Evolutionary conservation across 2,329 filamentous ascomycete genomes (phyloP), one percentile per base, ranked within the genome.

Genomic region (Amphichorda felina): DNA sequence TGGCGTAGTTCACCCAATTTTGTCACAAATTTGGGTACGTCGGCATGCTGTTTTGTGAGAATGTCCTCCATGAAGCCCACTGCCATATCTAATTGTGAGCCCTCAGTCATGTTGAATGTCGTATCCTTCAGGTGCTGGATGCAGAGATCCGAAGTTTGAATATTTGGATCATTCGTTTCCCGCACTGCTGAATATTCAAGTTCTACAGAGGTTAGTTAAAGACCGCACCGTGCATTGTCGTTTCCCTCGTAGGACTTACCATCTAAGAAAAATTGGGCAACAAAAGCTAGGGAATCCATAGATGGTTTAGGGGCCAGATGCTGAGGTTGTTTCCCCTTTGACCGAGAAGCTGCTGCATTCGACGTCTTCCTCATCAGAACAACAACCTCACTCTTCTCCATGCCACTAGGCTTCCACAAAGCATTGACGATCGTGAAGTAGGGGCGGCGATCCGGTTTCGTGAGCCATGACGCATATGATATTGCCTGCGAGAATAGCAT

Each of bases 241-340:
- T n/a, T n/a, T n/a, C n/a, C n/a, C n/a, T n/a, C n/a, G n/a, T n/a
- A n/a, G n/a, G n/a, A 19, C 45, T 47, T 53, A 70, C 68, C 64
- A 47, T 74, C 70, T 15, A 75, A 50, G 38, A 72, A 72, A 37
- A 64, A 59, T 34, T 60, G 57, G 8, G 62, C 62, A 29, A 61
- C 54, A 26, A 49, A 48, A 1, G 61, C 44, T 7, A 73, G 46
- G 9, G 55, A 50, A 39, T 72, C 66, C 8, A 35, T 18, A 11
- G 8, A 24, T 3, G 26, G 8, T n/a, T 18, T 35, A 38, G 33
- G 45, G 39, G 14, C 54, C 8, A 17, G 21, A 2, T 2, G 4
- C 33, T 25, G n/a, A n/a, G n/a, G n/a, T n/a, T n/a, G n/a, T 24
- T 5, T 35, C 3, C 33, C 34, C 17, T 17, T 24, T 14, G 25